Percentiles rank a stretch among this genome's conserved stretches.
Evolutionary conservation across 2,329 filamentous ascomycete genomes (phyloP).

Genomic region (Penicillium rolfsii): DNA sequence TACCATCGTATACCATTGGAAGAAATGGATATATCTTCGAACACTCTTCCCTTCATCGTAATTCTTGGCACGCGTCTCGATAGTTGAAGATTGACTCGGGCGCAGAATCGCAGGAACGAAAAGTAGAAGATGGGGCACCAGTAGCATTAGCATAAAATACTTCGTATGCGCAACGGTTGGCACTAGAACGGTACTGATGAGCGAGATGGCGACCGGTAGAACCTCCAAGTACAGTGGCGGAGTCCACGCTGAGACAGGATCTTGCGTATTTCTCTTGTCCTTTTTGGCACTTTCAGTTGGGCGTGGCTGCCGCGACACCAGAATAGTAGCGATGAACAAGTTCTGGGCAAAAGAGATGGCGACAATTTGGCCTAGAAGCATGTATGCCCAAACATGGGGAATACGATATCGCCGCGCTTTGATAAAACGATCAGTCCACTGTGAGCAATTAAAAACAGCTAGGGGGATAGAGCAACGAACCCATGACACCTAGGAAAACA

Average conservation of each 20-base stretch:
- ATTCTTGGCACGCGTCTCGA: not conserved
- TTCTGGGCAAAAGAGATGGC: constrained; percentile 66
- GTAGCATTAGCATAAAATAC: constrained; percentile 30
- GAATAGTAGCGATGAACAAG: constrained; percentile 54
- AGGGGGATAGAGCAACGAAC: constrained; percentile 30
- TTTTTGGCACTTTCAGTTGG: constrained; percentile 1
- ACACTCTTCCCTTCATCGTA: constrained; percentile 4
- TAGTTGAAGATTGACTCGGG: constrained; percentile 5
- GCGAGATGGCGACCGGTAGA: constrained; percentile 22
- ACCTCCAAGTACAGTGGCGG: constrained; percentile 14
- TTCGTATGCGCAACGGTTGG: constrained; percentile 25
- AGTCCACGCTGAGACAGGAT: constrained; percentile 8
- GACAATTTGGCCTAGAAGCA: constrained; percentile 62
- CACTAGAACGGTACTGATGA: constrained; percentile 24
- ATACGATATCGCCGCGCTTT: constrained; percentile 58
- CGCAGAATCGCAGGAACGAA: constrained; percentile 26
- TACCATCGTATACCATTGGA: constrained; percentile 42
- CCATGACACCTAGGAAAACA: constrained; percentile 62
- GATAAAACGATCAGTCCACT: not conserved
- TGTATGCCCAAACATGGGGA: constrained; percentile 59
- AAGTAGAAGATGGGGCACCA: constrained; percentile 29
- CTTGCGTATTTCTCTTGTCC: not conserved
- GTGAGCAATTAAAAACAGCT: not conserved
- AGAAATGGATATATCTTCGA: constrained; percentile 15
- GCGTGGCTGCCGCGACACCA: constrained; percentile 20